Evolutionary conservation across 2,329 filamentous ascomycete species (phyloP).

Genomic region (Aureobasidium vineae): DNA sequence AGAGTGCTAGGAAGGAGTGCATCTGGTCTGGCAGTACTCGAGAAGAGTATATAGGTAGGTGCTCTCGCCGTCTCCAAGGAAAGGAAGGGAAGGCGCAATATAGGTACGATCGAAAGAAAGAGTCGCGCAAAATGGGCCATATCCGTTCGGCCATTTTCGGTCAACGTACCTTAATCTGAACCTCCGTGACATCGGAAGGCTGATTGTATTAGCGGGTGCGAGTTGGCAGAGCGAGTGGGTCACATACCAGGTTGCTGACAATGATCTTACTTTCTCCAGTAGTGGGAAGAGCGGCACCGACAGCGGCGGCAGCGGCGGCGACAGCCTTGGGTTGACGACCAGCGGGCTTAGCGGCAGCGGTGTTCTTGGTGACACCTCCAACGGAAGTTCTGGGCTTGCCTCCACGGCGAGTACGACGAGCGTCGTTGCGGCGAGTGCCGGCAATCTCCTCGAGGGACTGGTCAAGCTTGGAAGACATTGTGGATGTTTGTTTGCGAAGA

Average conservation of each 20-base stretch:
- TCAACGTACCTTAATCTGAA: constrained; percentile 99
- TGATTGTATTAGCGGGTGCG: constrained; percentile 54
- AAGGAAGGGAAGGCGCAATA: constrained; percentile 3
- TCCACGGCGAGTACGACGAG: constrained; percentile 46
- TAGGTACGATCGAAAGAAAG: constrained; percentile 32
- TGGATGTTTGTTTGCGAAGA: constrained; percentile 23
- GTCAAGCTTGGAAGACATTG: constrained; percentile 92
- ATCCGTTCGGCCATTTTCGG: constrained; percentile 57
- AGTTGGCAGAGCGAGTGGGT: constrained; percentile 21
- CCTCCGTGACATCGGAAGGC: constrained; percentile 95
- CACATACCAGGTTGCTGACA: constrained; percentile 93
- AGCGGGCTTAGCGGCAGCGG: constrained; percentile 56
- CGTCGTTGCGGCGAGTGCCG: constrained; percentile 38
- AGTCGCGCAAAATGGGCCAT: constrained; percentile 32
- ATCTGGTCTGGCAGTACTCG: constrained; percentile 23
- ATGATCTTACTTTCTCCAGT: constrained; percentile 90
- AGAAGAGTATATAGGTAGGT: neutral
- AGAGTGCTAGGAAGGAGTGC: constrained; percentile 21
- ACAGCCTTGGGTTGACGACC: constrained; percentile 48
- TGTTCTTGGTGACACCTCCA: constrained; percentile 77
- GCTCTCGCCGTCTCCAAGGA: constrained; percentile 20
- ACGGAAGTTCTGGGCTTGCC: constrained; percentile 64
- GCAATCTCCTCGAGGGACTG: constrained; percentile 94
- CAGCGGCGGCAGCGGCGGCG: constrained; percentile 59
- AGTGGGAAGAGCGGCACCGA: constrained; percentile 52